Conservation (phyloP, 2,329 filamentous ascomycete species). For the Nothophoma quercina region DNA sequence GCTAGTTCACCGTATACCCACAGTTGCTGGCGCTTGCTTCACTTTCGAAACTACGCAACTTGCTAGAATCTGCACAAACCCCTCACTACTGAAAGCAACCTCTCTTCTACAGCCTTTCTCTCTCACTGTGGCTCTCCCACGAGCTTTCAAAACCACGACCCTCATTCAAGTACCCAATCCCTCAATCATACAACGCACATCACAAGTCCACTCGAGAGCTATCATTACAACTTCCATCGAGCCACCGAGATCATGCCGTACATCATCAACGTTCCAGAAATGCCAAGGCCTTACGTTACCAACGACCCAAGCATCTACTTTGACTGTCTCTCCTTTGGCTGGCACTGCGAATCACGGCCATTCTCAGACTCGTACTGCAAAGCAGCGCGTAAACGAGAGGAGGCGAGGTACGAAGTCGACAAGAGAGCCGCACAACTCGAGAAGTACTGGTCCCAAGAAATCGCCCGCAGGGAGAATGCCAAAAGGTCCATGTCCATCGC, state of each 20-base stretch:
- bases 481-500: slow-evolving; percentile 10
- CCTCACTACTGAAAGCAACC: neutral
- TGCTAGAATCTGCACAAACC: slow-evolving; percentile 9
- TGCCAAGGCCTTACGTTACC: slow-evolving; percentile 27
- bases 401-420: slow-evolving; percentile 19
- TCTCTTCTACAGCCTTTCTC: neutral
- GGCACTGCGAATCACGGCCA: slow-evolving; percentile 27
- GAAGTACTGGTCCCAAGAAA: slow-evolving; percentile 14
- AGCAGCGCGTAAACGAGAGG: slow-evolving; percentile 20
- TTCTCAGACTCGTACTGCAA: slow-evolving; percentile 26
- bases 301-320: slow-evolving; percentile 32
- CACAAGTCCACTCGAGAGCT: neutral
- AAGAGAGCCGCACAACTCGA: slow-evolving; percentile 25
- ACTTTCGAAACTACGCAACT: slow-evolving; percentile 10
- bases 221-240: neutral
- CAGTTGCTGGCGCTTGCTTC: slow-evolving; percentile 14
- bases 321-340: slow-evolving; percentile 24
- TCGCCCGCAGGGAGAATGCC: slow-evolving; percentile 9
- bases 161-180: neutral
- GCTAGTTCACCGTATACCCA: slow-evolving; percentile 20
- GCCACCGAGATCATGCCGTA: slow-evolving; percentile 28
- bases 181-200: neutral
- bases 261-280: slow-evolving; percentile 25
- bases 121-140: no score
- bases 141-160: neutral